A percentile compares a stretch with the other conserved stretches of the same genome.
phyloP scores from a whole-genome alignment of 768 basidiomycete genomes.

The Suillus tomentosus region DNA sequence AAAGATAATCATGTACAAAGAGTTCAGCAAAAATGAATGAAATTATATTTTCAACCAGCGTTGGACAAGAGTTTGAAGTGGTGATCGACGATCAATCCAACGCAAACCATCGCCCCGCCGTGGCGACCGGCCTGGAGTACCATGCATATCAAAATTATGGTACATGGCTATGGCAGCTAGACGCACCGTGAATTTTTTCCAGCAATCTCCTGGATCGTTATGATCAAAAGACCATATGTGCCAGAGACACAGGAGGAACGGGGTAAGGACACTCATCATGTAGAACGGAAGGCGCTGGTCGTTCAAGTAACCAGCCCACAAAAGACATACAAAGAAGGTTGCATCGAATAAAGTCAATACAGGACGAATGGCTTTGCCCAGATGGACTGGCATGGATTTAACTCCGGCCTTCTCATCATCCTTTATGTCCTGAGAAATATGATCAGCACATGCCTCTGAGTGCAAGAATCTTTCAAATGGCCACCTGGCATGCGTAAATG shows the following conservation, averaged over 20 bases:
- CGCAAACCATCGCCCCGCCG: neutral
- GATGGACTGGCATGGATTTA: neutral
- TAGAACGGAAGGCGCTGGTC: neutral
- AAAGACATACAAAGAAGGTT: neutral
- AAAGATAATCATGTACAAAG: neutral
- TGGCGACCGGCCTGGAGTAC: neutral
- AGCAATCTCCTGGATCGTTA: neutral
- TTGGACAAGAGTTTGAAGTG: neutral
- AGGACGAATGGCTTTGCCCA: neutral
- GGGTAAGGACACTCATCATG: neutral
- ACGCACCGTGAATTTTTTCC: neutral
- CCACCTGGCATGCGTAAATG: constrained; percentile 1
- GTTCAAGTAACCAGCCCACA: constrained; percentile 4
- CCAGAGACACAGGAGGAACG: neutral
- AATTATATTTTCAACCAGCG: neutral
- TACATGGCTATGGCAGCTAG: neutral
- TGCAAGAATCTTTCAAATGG: neutral
- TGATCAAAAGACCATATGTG: neutral
- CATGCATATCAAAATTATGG: neutral
- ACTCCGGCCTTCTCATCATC: neutral
- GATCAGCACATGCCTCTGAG: neutral
- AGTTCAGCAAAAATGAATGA: neutral
- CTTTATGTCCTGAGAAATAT: neutral
- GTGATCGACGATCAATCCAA: neutral
- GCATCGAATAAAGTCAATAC: neutral